Evolutionary conservation across 768 basidiomycete genomes (phyloP).

Genomic region (Hericium coralloides): DNA sequence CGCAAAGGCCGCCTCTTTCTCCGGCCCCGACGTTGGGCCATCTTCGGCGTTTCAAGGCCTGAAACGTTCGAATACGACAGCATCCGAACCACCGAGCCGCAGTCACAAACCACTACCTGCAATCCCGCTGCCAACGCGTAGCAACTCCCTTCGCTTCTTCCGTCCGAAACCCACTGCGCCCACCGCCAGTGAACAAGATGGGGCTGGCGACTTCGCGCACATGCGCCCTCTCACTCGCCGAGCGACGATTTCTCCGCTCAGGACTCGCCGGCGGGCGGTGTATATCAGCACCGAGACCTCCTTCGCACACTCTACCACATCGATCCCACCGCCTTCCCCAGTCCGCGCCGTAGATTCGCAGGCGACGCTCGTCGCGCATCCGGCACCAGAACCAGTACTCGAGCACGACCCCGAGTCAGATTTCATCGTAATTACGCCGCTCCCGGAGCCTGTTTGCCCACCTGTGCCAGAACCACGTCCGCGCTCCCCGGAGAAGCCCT

Average conservation of each 20-base stretch:
- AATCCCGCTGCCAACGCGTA: conserved; percentile 7
- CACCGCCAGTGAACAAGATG: background rate
- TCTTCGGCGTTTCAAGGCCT: background rate
- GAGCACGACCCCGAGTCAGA: background rate
- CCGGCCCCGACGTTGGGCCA: background rate
- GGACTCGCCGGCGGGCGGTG: background rate
- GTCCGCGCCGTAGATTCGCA: conserved; percentile 5
- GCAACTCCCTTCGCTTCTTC: conserved; percentile 12
- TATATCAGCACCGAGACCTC: background rate
- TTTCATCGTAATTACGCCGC: background rate
- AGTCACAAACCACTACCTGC: conserved; percentile 11
- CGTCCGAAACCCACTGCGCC: background rate
- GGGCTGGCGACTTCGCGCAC: background rate
- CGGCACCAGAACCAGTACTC: background rate
- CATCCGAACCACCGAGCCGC: conserved; percentile 2
- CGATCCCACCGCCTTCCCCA: background rate
- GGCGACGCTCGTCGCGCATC: conserved; percentile 10
- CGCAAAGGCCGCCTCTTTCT: conserved; percentile 1
- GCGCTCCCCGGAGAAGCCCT: conserved; percentile 7
- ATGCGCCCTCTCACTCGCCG: conserved; percentile 5
- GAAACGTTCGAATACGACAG: conserved; percentile 10
- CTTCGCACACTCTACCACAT: background rate
- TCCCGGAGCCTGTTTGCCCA: background rate
- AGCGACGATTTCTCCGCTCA: background rate
- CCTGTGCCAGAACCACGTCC: background rate